Base-by-base conservation (phyloP, 2,329 filamentous ascomycete species). In the Xylariaceae sp. region DNA sequence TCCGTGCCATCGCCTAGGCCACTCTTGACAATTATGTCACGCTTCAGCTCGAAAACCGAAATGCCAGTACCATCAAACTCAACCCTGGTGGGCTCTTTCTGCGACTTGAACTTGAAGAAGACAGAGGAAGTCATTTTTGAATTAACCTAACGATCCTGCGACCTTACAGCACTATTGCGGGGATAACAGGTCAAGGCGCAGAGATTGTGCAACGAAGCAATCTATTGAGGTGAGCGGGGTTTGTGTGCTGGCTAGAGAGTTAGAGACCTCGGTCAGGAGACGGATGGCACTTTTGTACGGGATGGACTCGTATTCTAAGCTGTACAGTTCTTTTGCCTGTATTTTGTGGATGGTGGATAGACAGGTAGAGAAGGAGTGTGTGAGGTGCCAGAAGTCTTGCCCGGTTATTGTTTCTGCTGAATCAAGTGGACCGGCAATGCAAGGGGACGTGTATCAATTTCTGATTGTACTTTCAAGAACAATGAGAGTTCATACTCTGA, bases 51-150 rank as follows among this genome's bases (percentile, higher is more conserved):
- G 68, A 97, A 98, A 49, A 97, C 92, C 46, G 90, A 95, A 60
- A 97, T 94, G 65, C 88, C 88, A 56, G 90, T 96, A 60, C 92
- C 92, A 67, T 98, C 90, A 65, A 98, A 97, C 59, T 89, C 86
- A 57, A 98, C 88, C 59, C 89, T 81, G 41, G 88, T 88, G 44
- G 88, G 87, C 61, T 97, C 92, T 70, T 88, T 96, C 62, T 94
- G 88, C 54, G 90, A 97, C 70, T 96, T 97, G 82, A 98, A 98
- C 70, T 95, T 95, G 85, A 96, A 98, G 69, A 96, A 97, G 60
- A 98, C 92, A 52, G 89, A 97, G 41, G 92, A 95, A 62, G 88
- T 80, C 89, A 96, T 96, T 59, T n/a, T 59, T 79, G 69, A 61
- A 43, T 36, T 47, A 48, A 42, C 34, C 29, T 38, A 43, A 44